Percentiles rank a stretch among this genome's conserved stretches.
Evolutionary conservation across 305 asterid genomes (phyloP).

Genomic region (Fraxinus platypoda): DNA sequence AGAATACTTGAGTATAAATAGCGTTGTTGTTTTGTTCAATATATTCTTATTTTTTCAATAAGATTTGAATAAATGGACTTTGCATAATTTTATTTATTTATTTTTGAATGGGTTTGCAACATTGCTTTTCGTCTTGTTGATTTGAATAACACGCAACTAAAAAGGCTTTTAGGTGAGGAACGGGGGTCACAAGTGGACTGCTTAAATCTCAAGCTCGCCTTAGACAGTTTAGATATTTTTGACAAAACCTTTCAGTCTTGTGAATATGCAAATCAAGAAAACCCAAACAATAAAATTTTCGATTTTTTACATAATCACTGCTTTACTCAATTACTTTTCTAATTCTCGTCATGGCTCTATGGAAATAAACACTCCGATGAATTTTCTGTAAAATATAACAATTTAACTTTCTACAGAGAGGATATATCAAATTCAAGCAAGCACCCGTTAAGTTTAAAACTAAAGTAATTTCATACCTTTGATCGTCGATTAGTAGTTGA

Average conservation of each 20-base stretch:
- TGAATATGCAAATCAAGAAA: not conserved
- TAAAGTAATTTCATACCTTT: not conserved
- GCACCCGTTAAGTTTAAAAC: not conserved
- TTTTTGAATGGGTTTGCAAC: not conserved
- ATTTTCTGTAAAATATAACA: not conserved
- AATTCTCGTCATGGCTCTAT: too few relatives aligned
- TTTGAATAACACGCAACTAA: not conserved
- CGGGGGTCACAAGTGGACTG: not conserved
- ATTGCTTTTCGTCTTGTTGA: not conserved
- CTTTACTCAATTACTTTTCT: too few relatives aligned
- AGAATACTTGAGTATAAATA: not conserved
- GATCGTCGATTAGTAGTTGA: too few relatives aligned
- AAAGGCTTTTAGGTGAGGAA: not conserved
- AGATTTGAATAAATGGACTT: not conserved
- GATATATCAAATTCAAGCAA: too few relatives aligned
- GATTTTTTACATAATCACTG: too few relatives aligned
- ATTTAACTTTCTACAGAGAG: not conserved
- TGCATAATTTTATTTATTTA: too few relatives aligned
- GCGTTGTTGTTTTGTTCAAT: not conserved
- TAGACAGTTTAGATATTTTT: too few relatives aligned
- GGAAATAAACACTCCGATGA: not conserved
- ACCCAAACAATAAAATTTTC: not conserved
- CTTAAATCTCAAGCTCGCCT: not conserved
- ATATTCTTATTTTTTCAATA: too few relatives aligned
- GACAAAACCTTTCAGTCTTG: not conserved